These are phyloP conservation scores for Podospora sp. DNA, from an alignment of 495 filamentous ascomycete species.

Conservation along the genomic window DNA sequence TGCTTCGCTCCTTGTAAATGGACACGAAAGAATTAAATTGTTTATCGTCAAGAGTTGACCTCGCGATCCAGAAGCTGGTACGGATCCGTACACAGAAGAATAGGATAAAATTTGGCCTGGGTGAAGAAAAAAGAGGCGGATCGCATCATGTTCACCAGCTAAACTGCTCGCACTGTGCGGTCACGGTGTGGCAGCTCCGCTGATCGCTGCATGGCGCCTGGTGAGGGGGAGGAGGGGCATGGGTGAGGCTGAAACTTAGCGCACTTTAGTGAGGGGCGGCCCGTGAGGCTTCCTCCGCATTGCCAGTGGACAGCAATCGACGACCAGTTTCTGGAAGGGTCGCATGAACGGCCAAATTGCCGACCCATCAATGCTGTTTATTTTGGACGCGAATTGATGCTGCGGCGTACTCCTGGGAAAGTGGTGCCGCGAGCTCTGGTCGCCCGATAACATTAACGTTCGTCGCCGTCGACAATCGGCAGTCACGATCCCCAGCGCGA, in stretches of 20 bases:
- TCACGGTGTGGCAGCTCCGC: not conserved
- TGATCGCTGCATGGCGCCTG: slow-evolving; percentile 10
- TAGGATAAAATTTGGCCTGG: too few relatives aligned
- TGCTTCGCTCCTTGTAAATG: too few relatives aligned
- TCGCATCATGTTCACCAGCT: slow-evolving; percentile 31
- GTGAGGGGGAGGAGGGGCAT: not conserved
- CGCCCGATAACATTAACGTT: not conserved
- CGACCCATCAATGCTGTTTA: slow-evolving; percentile 24
- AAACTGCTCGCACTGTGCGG: not conserved
- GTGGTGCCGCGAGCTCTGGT: not conserved
- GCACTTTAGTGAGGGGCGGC: slow-evolving; percentile 2
- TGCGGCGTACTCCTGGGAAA: not conserved
- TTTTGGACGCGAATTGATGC: slow-evolving; percentile 23
- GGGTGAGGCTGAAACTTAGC: slow-evolving; percentile 9
- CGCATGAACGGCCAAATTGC: slow-evolving; percentile 34
- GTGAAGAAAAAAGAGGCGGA: too few relatives aligned
- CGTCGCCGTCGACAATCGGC: not conserved
- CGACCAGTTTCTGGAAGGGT: slow-evolving; percentile 10
- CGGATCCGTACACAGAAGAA: too few relatives aligned
- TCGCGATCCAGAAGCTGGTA: too few relatives aligned
- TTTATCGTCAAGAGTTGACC: too few relatives aligned
- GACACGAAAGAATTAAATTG: too few relatives aligned
- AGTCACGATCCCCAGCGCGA: not conserved
- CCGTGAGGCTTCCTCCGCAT: not conserved
- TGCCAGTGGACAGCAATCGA: slow-evolving; percentile 10